Base-by-base conservation (phyloP, 129 eudicot genomes). In the Kitagawia praeruptora region DNA sequence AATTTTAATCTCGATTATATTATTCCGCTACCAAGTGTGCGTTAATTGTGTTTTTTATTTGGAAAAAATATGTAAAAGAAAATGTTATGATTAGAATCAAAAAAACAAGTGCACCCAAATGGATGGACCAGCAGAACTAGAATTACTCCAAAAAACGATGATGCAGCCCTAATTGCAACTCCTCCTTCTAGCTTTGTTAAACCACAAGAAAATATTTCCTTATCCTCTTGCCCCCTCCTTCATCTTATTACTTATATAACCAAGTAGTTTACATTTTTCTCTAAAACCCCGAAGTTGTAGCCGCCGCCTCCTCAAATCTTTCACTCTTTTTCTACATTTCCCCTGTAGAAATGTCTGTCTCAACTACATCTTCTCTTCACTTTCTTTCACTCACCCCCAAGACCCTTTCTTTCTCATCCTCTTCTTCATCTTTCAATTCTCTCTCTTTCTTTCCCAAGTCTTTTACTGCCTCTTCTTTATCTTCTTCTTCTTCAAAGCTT, bases 361-460 rank as follows among this genome's bases (percentile, higher is more conserved):
- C 77, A 13, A 75, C 77, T 5, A 75, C 77, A n/a, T 77, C 84
- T 46, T 82, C 91, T 19, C 88, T 89, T 28, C 92, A 89, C n/a
- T 77, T 86, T 61, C 86, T 91, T 31, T 85, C 95, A 75, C 73
- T 92, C 15, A 70, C 92, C 6, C 81, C 87, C 74, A 83, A 87
- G 58, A 79, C 93, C 83, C 88, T 87, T 25, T 83, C 85, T 70
- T 3, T 46, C 46, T 87, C 87, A 80, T 80, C 89, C 79, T 77
- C 76, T 81, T 34, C 81, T 25, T 37, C 89, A 46, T 14, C 41
- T 21, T 46, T 34, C 37, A 46, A 25, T 5, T 27, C 77, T 0
- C 14, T 78, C 81, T 2, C 82, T 81, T 42, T 80, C 74, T 64
- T 73, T 34, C 91, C 87, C 34, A 86, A 81, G 64, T 89, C 86